Evolutionary conservation across 176 grass and related monocot species (phyloP).

Genomic region (Elymus sibiricus): DNA sequence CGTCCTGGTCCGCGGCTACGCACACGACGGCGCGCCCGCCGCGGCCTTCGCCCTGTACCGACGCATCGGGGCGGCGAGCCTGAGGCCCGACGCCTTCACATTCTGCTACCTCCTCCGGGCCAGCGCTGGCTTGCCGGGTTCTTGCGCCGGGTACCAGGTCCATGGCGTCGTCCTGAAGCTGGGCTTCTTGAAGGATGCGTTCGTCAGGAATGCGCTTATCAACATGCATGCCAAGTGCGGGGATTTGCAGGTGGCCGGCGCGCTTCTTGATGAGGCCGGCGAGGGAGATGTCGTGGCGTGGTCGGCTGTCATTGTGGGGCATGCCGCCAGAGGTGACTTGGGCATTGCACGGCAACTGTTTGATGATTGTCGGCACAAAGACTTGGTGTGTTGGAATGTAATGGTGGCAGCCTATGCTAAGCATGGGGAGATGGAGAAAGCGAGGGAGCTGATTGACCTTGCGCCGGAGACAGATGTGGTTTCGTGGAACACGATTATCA

Average conservation of each 20-base stretch:
- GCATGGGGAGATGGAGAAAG: conserved; percentile 40
- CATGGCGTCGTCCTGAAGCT: conserved; percentile 37
- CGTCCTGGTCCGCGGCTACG: conserved; percentile 32
- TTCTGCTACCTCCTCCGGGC: conserved; percentile 45
- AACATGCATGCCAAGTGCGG: conserved; percentile 44
- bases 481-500: conserved; percentile 44
- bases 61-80: not conserved
- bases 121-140: not conserved
- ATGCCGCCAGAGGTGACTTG: conserved; percentile 33
- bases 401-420: conserved; percentile 39
- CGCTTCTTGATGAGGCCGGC: conserved; percentile 18
- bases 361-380: conserved; percentile 31
- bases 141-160: conserved; percentile 24
- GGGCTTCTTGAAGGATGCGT: conserved; percentile 23
- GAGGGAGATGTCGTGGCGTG: conserved; percentile 29
- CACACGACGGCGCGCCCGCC: not conserved
- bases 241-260: conserved; percentile 11
- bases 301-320: conserved; percentile 20
- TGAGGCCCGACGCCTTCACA: conserved; percentile 36
- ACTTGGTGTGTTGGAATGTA: conserved; percentile 46
- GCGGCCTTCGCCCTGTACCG: conserved; percentile 16
- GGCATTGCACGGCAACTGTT: conserved; percentile 30
- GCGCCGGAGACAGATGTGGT: conserved; percentile 28
- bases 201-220: conserved; percentile 43
- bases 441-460: conserved; percentile 31